Evolutionary conservation across 2,329 filamentous ascomycete genomes (phyloP), one percentile per base, ranked within the genome.

Genomic region (Aspergillus jensenii): DNA sequence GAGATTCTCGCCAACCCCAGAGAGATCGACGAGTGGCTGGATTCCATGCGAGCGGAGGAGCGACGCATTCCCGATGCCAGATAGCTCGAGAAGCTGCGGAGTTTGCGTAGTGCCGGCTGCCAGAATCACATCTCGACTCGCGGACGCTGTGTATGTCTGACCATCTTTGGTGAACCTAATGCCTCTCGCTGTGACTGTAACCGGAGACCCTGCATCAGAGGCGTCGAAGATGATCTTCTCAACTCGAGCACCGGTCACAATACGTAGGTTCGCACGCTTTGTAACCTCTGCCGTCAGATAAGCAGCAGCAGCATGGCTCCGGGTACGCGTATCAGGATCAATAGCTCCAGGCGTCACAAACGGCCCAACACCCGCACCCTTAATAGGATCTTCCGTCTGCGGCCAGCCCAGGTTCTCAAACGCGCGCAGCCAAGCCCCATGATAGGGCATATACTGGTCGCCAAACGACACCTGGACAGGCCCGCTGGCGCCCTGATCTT

Each of bases 61-160:
- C 0, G 74, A 65, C 3, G 75, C 69, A 45, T 78, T 74, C 4
- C 86, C 86, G 44, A 89, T 78, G 0, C 86, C 86, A 0, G 84
- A 87, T 0, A 87, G 74, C 63, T 88, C 85, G 14, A 83, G 78
- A 14, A 85, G 74, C 69, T 82, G 84, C 8, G 81, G 86, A 14
- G 81, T 84, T 65, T 82, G 80, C 39, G 82, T 74, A 35, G 79
- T 79, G 0, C 87, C 87, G 0, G 84, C 84, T 1, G 82, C 81
- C 2, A 89, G 70, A 40, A 89, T 79, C 6, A 88, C 79, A 61
- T 88, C 86, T 50, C 70, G 67, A 33, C 59, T 68, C 59, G 65
- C 74, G 3, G 62, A n/a, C 45, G 68, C 14, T 73, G 77, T 57
- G 35, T 54, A 59, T 15, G 6, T 12, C 9, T 14, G 48, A 57